Evolutionary conservation across 371 early-diverging fungal genomes (phyloP), one percentile per base, ranked within the genome.

Genomic region (Circinella umbellata): DNA sequence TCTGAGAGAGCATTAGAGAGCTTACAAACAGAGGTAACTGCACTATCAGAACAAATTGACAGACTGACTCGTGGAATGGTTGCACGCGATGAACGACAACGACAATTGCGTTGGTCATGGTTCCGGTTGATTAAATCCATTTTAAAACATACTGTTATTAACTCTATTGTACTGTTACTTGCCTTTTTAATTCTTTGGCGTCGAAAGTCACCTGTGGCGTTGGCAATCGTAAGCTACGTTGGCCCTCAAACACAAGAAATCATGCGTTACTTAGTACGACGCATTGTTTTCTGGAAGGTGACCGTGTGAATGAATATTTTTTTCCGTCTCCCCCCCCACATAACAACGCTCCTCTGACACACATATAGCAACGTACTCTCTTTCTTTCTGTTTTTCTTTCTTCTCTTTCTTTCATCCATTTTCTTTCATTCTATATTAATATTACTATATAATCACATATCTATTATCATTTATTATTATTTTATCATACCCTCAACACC

Each of bases 21-120:
- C 34, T 61, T 86, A 18, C 87, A 86, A 39, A 84, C 87, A 0
- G 82, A 86, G 53, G 80, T 86, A 1, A 73, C 83, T 4, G 84
- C 80, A 6, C 61, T 86, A 36, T 76, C 83, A 8, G 84, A 86
- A 59, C 80, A 82, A 62, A 71, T 86, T n/a, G 84, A 84, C 49
- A 64, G 74, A 35, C 36, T 84, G 13, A 63, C 79, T 54, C 59
- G 64, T 34, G 64, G 67, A 11, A 70, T 82, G 39, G 64, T 69
- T 17, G 66, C 66, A 35, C 67, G 68, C n/a, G 76, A 83, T 54
- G 69, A 75, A 34, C 66, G 64, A n/a, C 68, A 75, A 18, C 68
- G 64, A 20, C 67, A 69, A 18, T 48, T 60, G 61, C 51, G 66
- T 27, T 78, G 78, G 82, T 70, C 76, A 15, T 63, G 70, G 61